These are phyloP conservation scores for Suhomyces kilbournensis DNA, from an alignment of 805 yeast genomes.

Conservation along the genomic window DNA sequence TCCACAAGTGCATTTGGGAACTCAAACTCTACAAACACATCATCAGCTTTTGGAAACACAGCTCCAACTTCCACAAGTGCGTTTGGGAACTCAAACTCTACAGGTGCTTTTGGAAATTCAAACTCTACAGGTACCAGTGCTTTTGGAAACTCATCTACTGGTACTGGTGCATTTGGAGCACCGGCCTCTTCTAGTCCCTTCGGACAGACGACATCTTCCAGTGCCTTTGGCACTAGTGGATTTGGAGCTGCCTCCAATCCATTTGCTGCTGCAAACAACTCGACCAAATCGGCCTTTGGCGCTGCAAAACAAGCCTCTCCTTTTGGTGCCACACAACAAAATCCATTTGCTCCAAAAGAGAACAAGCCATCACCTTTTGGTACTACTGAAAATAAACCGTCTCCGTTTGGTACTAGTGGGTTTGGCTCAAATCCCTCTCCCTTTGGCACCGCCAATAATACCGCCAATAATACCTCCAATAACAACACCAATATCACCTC, in stretches of 20 bases:
- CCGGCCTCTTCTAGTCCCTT: neutral
- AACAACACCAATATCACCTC: neutral
- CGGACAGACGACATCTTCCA: neutral
- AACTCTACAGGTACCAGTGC: neutral
- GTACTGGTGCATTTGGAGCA: neutral
- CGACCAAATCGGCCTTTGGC: slow-evolving; percentile 8
- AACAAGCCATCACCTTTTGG: slow-evolving; percentile 7
- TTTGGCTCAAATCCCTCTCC: neutral
- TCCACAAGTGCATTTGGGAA: too few relatives aligned
- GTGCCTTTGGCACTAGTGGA: slow-evolving; percentile 7
- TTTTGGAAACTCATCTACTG: neutral
- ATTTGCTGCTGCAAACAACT: slow-evolving; percentile 5
- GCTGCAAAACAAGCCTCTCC: slow-evolving; percentile 5
- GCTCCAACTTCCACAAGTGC: too few relatives aligned
- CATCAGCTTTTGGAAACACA: too few relatives aligned
- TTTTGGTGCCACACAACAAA: slow-evolving; percentile 6
- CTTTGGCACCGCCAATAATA: neutral
- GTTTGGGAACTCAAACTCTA: too few relatives aligned
- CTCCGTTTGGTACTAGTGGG: slow-evolving; percentile 6
- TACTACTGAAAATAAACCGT: neutral
- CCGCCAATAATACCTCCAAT: neutral
- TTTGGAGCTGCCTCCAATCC: slow-evolving; percentile 3
- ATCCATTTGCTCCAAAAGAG: slow-evolving; percentile 14
- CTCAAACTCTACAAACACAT: too few relatives aligned
- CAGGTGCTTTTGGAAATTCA: neutral